Base-by-base conservation (phyloP, 2,329 filamentous ascomycete species). In the Colletotrichum shisoi region DNA sequence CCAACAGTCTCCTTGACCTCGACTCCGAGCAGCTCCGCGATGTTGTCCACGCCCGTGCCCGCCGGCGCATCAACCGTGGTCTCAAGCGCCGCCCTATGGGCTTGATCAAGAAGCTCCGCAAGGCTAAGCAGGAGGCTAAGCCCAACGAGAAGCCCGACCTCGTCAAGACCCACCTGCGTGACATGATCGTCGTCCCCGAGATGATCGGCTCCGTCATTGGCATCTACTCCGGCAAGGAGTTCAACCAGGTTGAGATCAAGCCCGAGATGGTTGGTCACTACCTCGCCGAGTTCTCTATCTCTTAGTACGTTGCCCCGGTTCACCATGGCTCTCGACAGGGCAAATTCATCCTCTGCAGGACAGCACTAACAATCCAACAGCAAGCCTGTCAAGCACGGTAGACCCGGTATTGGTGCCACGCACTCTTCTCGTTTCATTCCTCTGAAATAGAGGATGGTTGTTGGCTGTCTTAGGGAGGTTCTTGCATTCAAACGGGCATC, bases 341-440 rank as follows among this genome's bases (percentile, higher is more conserved):
- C 54, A 17, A 19, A 13, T 3, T 2, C 6, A 9, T 34, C 1
- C 31, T 27, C 44, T 52, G 21, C 19, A 40, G 48, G 17, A 62
- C 57, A 21, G 56, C 69, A 71, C 87, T 91, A 81, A 91, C 83
- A 76, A 73, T 64, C 57, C 46, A 69, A 80, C 78, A 96, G 93
- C 92, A 94, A 94, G 87, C 95, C 95, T 79, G 95, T 99, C 91
- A 99, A 98, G 92, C 95, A 99, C 91, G 95, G 95, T 90, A 89
- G 95, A 84, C 95, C 95, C 80, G 95, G 95, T 98, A 99, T 99
- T 80, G 95, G 95, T 96, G 95, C 95, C 80, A 99, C 95, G 77
- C 94, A 99, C 92, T 98, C 94, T 87, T 99, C 95, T 84, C 93
- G 95, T 90, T 99, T 99, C 91, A 99, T 99, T 88, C 95, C 95